Percentiles rank a stretch among this genome's conserved stretches.
Conservation (phyloP, 1,284 basidiomycete species). For the Naganishia cerealis region DNA sequence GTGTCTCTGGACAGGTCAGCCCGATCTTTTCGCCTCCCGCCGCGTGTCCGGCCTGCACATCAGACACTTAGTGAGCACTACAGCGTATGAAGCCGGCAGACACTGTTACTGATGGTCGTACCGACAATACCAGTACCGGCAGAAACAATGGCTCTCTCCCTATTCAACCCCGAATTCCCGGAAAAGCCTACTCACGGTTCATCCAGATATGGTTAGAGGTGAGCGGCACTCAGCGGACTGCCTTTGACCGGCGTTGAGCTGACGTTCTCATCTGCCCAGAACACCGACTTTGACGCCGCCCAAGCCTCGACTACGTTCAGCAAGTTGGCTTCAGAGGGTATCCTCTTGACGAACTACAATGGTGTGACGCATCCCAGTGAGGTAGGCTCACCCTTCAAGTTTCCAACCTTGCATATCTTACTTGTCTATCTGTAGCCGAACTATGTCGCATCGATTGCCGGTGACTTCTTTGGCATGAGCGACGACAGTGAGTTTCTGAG, state of each 20-base stretch:
- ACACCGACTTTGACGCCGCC: slow-evolving; percentile 59
- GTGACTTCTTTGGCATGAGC: slow-evolving; percentile 63
- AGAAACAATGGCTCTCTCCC: slow-evolving; percentile 55
- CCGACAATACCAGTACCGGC: slow-evolving; percentile 38
- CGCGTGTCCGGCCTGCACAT: slow-evolving; percentile 48
- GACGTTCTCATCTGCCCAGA: slow-evolving; percentile 60
- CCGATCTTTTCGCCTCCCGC: slow-evolving; percentile 53
- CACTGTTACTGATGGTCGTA: background rate
- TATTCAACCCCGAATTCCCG: slow-evolving; percentile 51
- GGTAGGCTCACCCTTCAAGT: background rate
- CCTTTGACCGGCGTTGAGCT: background rate
- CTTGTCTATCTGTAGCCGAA: slow-evolving; percentile 63
- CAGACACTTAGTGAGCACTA: slow-evolving; percentile 46
- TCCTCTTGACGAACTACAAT: slow-evolving; percentile 61
- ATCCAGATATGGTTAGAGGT: slow-evolving; percentile 48
- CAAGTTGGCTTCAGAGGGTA: slow-evolving; percentile 59
- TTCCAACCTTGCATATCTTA: background rate
- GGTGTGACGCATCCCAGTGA: slow-evolving; percentile 59
- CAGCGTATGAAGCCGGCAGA: slow-evolving; percentile 28
- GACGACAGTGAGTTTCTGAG: slow-evolving; percentile 53
- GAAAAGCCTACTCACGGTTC: slow-evolving; percentile 61
- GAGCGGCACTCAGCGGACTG: background rate
- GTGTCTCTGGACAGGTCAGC: background rate
- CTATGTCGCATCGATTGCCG: slow-evolving; percentile 55
- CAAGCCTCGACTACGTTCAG: slow-evolving; percentile 56